Percentiles rank a stretch among this genome's conserved stretches.
phyloP scores from a whole-genome alignment of 2,329 filamentous ascomycete species.

The Colletotrichum navitas region DNA sequence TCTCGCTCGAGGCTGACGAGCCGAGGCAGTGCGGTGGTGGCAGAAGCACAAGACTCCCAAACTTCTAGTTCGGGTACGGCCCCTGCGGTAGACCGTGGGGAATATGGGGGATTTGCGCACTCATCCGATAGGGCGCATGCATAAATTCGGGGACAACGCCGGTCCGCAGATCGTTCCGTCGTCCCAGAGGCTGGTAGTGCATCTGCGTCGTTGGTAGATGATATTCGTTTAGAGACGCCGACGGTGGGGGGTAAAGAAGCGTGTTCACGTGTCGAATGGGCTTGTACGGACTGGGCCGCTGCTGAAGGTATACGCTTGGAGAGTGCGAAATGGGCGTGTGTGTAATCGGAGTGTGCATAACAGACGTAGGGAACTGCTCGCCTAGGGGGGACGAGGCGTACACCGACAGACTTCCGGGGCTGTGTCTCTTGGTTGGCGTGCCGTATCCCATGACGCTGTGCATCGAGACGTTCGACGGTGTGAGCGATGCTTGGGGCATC shows the following conservation, averaged over 20 bases:
- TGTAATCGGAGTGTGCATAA: constrained; percentile 67
- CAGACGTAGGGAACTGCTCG: constrained; percentile 68
- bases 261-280: constrained; percentile 91
- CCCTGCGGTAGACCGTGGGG: constrained; percentile 47
- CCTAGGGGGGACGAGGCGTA: constrained; percentile 78
- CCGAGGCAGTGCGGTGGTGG: not conserved
- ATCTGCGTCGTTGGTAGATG: constrained; percentile 78
- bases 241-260: constrained; percentile 88
- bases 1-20: constrained; percentile 1
- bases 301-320: constrained; percentile 87
- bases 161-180: constrained; percentile 74
- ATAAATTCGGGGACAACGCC: constrained; percentile 77
- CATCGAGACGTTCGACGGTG: constrained; percentile 35
- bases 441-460: constrained; percentile 57
- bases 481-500: constrained; percentile 40
- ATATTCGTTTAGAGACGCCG: constrained; percentile 81
- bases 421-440: constrained; percentile 67
- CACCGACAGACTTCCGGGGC: constrained; percentile 62
- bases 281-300: constrained; percentile 91
- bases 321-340: constrained; percentile 81
- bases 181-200: constrained; percentile 84
- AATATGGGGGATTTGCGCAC: constrained; percentile 38
- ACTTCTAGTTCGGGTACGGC: constrained; percentile 53
- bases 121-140: constrained; percentile 32
- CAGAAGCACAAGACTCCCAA: constrained; percentile 8